These are phyloP conservation scores for Datura wrightii DNA, from an alignment of 257 asterid genomes.

Conservation along the genomic window DNA sequence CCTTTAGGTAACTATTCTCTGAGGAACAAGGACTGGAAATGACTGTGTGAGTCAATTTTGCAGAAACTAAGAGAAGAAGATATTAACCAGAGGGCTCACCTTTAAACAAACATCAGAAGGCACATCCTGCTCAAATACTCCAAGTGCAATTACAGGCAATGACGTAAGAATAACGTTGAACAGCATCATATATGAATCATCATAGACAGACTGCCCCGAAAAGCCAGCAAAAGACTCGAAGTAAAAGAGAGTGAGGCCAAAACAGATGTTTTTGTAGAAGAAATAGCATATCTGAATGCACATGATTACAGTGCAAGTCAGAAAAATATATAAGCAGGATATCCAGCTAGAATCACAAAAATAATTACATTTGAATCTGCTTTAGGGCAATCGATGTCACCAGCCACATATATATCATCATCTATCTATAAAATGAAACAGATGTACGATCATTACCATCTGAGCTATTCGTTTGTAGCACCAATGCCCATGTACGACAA, in stretches of 20 bases:
- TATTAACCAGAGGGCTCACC: slow-evolving; percentile 52
- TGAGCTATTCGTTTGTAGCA: slow-evolving; percentile 98
- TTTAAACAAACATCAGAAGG: slow-evolving; percentile 95
- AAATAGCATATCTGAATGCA: slow-evolving; percentile 85
- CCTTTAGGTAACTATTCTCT: slow-evolving; percentile 19
- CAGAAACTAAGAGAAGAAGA: background rate
- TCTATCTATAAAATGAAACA: slow-evolving; percentile 18
- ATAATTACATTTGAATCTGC: background rate
- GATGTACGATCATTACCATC: slow-evolving; percentile 65
- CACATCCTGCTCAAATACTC: slow-evolving; percentile 96
- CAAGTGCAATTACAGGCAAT: slow-evolving; percentile 94
- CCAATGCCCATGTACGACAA: slow-evolving; percentile 99
- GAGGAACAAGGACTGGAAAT: background rate
- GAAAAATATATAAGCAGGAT: background rate
- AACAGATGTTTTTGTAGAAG: slow-evolving; percentile 98
- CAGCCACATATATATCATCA: background rate
- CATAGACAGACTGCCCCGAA: slow-evolving; percentile 92
- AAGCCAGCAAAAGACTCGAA: slow-evolving; percentile 96
- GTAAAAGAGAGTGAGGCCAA: slow-evolving; percentile 96
- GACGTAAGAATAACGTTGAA: slow-evolving; percentile 96
- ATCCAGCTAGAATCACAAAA: background rate
- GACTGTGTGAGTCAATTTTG: background rate
- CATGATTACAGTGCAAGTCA: slow-evolving; percentile 17
- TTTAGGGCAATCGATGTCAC: background rate
- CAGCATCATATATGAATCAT: slow-evolving; percentile 90